Base-by-base conservation (phyloP, 306 rosid species). In the Cicer cuneatum region DNA sequence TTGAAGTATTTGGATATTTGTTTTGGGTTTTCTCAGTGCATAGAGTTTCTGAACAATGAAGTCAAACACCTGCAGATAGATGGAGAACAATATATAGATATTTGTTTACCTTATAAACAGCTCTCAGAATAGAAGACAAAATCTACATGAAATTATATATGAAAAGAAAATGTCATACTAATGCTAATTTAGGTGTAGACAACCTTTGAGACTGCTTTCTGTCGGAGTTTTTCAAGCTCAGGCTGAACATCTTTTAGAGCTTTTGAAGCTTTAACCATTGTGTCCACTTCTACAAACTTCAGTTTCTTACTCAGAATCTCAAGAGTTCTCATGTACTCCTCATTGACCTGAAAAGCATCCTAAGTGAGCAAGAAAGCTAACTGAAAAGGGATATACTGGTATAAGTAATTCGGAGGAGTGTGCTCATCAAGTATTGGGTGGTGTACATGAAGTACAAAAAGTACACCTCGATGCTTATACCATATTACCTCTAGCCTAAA, bases 211-310 rank as follows among this genome's bases (percentile, higher is more conserved):
- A 94, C 90, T 67, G 97, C 96, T 79, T 92, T 94, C 82, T 94
- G 99, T 52, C 97, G 68, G 64, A 94, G 97, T 71, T 91, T 94
- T 83, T 92, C 99, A 77, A 94, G 93, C 83, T 94, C 97, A 1
- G 99, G 99, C 73, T 92, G 96, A 78, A 91, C 95, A 84, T 94
- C 99, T 81, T 94, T 94, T 45, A 92, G 87, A 71, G 99, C 99
- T 81, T 94, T 90, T 73, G 99, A 86, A 80, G 83, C 86, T 85
- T 90, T 94, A 78, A 91, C 93, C 92, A 89, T 86, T 51, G 86
- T 87, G 81, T 94, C 99, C 69, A 72, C 95, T 73, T 94, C 97
- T 47, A 92, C 90, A 76, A 88, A 92, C 92, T 85, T 90, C 66
- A 94, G 83, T 81, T 94, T 94, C 90, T 86, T 94, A 58, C 99